Conservation (phyloP, 768 basidiomycete genomes). For the Tephrocybe rancida region DNA sequence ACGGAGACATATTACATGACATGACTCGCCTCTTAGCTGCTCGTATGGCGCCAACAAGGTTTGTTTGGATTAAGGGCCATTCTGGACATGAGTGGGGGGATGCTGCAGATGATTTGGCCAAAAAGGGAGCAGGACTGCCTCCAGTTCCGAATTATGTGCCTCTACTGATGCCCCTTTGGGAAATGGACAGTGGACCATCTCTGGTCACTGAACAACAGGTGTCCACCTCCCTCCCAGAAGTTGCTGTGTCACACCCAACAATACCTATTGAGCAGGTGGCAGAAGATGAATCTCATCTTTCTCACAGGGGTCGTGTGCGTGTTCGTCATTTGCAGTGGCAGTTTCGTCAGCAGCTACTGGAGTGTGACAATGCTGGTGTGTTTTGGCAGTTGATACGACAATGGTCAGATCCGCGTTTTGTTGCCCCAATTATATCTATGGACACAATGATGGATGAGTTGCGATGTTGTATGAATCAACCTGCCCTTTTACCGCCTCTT, state of each 20-base stretch:
- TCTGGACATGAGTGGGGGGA: neutral
- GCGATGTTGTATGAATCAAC: neutral
- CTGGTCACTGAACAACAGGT: neutral
- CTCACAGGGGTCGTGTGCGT: no score
- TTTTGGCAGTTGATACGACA: neutral
- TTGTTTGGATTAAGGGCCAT: constrained; percentile 5
- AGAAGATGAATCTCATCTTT: no score
- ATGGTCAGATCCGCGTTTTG: neutral
- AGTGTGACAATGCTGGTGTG: neutral
- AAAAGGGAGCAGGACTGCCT: neutral
- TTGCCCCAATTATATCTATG: neutral
- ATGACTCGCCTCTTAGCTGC: constrained; percentile 16
- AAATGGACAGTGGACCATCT: no score
- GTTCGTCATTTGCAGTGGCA: neutral
- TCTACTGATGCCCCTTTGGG: neutral
- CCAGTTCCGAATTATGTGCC: neutral
- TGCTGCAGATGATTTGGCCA: neutral
- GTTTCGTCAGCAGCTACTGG: neutral
- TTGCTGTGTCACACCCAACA: no score
- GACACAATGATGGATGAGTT: neutral
- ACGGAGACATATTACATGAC: constrained; percentile 27
- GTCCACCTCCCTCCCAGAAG: neutral
- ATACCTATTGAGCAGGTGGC: no score
- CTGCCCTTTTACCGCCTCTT: neutral
- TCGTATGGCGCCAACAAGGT: neutral